phyloP scores from a whole-genome alignment of 31 red algal genomes.

The Asparagopsis taxiformis region DNA sequence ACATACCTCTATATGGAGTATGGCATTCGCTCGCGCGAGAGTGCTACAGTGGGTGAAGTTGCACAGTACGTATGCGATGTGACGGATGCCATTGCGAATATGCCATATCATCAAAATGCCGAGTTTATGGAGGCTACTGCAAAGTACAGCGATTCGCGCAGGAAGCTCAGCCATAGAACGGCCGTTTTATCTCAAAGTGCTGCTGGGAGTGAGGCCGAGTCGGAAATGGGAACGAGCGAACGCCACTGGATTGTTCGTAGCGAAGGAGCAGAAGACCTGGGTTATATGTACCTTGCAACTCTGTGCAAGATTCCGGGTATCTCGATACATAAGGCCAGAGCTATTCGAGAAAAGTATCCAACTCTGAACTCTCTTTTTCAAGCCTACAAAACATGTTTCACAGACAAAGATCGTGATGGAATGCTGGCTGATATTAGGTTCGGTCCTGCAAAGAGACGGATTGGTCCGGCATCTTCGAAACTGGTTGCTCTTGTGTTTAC shows the following conservation, averaged over 20 bases:
- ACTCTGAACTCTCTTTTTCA: constrained; percentile 35
- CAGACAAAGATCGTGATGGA: neutral
- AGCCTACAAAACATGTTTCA: constrained; percentile 13
- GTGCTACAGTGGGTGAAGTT: constrained; percentile 5
- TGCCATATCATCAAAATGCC: constrained; percentile 1
- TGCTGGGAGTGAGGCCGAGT: neutral
- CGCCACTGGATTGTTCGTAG: neutral
- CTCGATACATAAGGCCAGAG: constrained; percentile 19
- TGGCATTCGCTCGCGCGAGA: constrained; percentile 47
- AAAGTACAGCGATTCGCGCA: constrained; percentile 2
- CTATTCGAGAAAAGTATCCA: constrained; percentile 44
- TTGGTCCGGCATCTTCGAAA: constrained; percentile 33
- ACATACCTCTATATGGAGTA: constrained; percentile 29
- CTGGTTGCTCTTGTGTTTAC: constrained; percentile 26
- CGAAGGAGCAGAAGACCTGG: constrained; percentile 8
- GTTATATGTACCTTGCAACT: constrained; percentile 50
- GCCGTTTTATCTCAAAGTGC: neutral
- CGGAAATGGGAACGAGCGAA: neutral
- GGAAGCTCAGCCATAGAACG: constrained; percentile 1
- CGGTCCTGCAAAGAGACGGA: constrained; percentile 9
- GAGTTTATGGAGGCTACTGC: constrained; percentile 4
- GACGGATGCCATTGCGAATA: constrained; percentile 41
- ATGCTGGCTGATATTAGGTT: constrained; percentile 16
- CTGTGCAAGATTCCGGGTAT: constrained; percentile 38
- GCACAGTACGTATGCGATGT: constrained; percentile 29